A percentile compares a stretch with the other conserved stretches of the same genome.
These are phyloP conservation scores for Mucor irregularis DNA, from an alignment of 371 early-diverging fungal species.

Conservation along the genomic window DNA sequence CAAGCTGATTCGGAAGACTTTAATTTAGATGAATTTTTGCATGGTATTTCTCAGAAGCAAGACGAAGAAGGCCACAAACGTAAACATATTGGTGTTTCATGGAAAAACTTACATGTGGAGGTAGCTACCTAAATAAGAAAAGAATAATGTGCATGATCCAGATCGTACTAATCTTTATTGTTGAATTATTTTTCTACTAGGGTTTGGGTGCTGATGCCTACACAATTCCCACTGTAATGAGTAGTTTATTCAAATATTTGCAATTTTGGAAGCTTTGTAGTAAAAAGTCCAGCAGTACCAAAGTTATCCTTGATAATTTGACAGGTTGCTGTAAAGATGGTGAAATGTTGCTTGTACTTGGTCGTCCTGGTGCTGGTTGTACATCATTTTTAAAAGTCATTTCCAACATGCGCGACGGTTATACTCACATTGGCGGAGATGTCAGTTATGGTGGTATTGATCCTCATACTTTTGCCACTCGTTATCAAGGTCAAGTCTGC, in stretches of 20 bases:
- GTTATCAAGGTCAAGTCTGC: conserved; percentile 62
- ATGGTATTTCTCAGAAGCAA: conserved; percentile 23
- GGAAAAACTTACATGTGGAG: conserved; percentile 47
- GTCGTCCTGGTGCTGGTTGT: conserved; percentile 76
- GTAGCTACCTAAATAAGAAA: conserved; percentile 10
- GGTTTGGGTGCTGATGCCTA: conserved; percentile 46
- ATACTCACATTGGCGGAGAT: conserved; percentile 54
- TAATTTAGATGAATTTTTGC: conserved; percentile 37
- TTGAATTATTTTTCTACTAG: conserved; percentile 11
- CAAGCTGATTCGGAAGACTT: conserved; percentile 26
- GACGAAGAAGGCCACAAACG: conserved; percentile 24
- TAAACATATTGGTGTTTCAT: conserved; percentile 51
- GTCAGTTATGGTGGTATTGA: conserved; percentile 68
- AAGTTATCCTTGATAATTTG: conserved; percentile 50
- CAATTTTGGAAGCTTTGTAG: conserved; percentile 31
- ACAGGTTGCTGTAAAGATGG: conserved; percentile 67
- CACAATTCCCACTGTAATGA: conserved; percentile 33
- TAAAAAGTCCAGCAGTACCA: conserved; percentile 20
- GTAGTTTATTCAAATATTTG: conserved; percentile 21
- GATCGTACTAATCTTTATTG: background rate
- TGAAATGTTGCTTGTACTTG: conserved; percentile 75
- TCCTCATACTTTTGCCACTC: conserved; percentile 50
- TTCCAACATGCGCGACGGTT: conserved; percentile 61
- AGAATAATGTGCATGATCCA: background rate
- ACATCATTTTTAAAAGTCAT: conserved; percentile 67